Evolutionary conservation across 495 filamentous ascomycete genomes (phyloP).

Genomic region (Paragyromitra xinjiangensis): DNA sequence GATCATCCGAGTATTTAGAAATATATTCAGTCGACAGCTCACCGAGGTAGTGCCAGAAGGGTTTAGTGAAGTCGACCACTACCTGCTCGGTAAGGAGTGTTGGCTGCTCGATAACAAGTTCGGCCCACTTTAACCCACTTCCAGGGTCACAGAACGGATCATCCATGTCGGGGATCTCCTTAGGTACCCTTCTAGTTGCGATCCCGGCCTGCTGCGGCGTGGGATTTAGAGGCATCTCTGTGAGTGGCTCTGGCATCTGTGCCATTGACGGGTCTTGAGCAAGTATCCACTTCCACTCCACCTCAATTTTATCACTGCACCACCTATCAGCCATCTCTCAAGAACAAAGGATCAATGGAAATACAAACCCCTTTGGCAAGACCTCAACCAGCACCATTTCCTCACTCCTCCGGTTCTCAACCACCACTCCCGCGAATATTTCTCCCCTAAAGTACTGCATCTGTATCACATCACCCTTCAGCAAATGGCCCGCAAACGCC

Average conservation of each 20-base stretch:
- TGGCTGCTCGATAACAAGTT: conserved; percentile 56
- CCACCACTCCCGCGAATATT: conserved; percentile 87
- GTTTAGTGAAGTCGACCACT: conserved; percentile 73
- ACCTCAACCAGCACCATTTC: conserved; percentile 80
- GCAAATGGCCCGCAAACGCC: conserved; percentile 72
- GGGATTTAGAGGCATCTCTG: conserved; percentile 54
- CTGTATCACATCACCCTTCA: conserved; percentile 81
- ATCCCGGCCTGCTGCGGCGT: conserved; percentile 65
- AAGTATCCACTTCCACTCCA: conserved; percentile 81
- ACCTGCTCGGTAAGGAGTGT: conserved; percentile 61
- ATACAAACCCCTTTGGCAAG: conserved; percentile 83
- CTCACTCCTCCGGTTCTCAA: conserved; percentile 84
- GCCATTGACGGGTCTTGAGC: conserved; percentile 71
- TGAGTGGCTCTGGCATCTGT: conserved; percentile 64
- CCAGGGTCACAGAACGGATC: conserved; percentile 71
- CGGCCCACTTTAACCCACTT: conserved; percentile 53
- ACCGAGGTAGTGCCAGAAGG: conserved; percentile 91
- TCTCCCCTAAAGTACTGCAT: conserved; percentile 84
- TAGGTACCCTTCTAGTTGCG: conserved; percentile 65
- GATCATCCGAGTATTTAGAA: conserved; percentile 90
- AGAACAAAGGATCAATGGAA: conserved; percentile 36
- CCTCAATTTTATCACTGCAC: conserved; percentile 70
- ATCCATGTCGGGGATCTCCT: conserved; percentile 72
- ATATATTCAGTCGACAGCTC: conserved; percentile 88
- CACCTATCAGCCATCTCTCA: conserved; percentile 51